phyloP scores from a whole-genome alignment of 108 stramenopile species.

The Nitzschia sp. region DNA sequence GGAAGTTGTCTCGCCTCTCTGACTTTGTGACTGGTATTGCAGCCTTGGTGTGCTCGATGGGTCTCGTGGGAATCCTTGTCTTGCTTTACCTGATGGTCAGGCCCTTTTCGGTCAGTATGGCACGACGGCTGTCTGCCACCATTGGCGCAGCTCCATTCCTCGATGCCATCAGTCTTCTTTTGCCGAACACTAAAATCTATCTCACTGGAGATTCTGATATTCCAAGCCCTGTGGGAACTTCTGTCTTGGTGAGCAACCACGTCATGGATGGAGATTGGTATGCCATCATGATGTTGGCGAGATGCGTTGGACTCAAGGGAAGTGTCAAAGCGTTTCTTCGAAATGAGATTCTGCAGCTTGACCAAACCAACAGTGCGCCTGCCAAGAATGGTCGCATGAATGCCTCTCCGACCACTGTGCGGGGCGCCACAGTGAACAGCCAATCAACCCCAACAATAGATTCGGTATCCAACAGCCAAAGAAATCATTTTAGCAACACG shows the following conservation, averaged over 20 bases:
- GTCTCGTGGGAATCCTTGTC: slow-evolving; percentile 39
- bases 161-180: slow-evolving; percentile 60
- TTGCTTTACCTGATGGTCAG: slow-evolving; percentile 51
- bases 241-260: slow-evolving; percentile 71
- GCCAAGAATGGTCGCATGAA: slow-evolving; percentile 2
- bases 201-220: slow-evolving; percentile 80
- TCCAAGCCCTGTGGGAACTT: slow-evolving; percentile 64
- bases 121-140: slow-evolving; percentile 49
- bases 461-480: background rate
- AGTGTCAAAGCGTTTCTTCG: slow-evolving; percentile 69
- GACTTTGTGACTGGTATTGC: slow-evolving; percentile 16
- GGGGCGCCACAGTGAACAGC: background rate
- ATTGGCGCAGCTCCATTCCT: slow-evolving; percentile 49
- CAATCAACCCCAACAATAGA: slow-evolving; percentile 5
- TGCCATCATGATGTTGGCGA: slow-evolving; percentile 65
- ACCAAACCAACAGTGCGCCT: slow-evolving; percentile 7
- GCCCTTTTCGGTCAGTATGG: slow-evolving; percentile 53
- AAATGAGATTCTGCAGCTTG: slow-evolving; percentile 50
- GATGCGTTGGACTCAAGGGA: slow-evolving; percentile 67
- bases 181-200: slow-evolving; percentile 61
- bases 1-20: slow-evolving; percentile 1
- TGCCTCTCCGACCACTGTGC: slow-evolving; percentile 4
- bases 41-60: slow-evolving; percentile 37
- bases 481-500: background rate
- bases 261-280: slow-evolving; percentile 71